phyloP scores from a whole-genome alignment of 2,329 filamentous ascomycete genomes.

The Aspergillus quadrilineatus region DNA sequence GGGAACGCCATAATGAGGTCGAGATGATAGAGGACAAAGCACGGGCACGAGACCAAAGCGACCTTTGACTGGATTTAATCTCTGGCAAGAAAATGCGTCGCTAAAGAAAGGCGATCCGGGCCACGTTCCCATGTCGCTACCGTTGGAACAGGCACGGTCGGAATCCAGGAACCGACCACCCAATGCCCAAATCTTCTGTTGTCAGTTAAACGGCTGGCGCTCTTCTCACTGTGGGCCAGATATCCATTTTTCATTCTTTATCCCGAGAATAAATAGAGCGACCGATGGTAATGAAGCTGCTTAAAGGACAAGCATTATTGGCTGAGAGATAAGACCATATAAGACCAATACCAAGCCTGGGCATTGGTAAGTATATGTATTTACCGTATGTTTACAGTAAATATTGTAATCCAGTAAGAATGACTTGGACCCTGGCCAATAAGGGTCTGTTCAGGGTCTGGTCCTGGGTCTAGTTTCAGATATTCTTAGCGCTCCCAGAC shows the following conservation, averaged over 20 bases:
- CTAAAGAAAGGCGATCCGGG: too few relatives aligned
- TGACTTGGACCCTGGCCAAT: not conserved
- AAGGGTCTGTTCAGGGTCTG: not conserved
- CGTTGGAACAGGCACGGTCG: too few relatives aligned
- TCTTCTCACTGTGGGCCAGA: too few relatives aligned
- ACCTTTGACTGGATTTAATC: not conserved
- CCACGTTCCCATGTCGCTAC: too few relatives aligned
- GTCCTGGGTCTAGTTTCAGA: constrained; percentile 7
- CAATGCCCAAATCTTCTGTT: too few relatives aligned
- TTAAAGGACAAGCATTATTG: constrained; percentile 17
- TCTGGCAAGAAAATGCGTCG: not conserved
- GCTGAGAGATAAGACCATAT: constrained; percentile 13
- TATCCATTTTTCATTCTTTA: not conserved
- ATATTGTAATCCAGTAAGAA: not conserved
- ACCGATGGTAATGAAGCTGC: not conserved
- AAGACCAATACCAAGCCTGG: constrained; percentile 10
- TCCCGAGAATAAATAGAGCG: not conserved
- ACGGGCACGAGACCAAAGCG: not conserved
- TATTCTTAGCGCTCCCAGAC: constrained; percentile 8
- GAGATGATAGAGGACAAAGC: not conserved
- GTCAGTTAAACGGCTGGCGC: too few relatives aligned
- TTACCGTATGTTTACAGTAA: not conserved
- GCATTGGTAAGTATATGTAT: constrained; percentile 1
- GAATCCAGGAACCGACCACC: too few relatives aligned
- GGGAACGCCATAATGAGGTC: not conserved